Evolutionary conservation across 441 rosid genomes (phyloP), one percentile per base, ranked within the genome.

Genomic region (Viola pubescens): DNA sequence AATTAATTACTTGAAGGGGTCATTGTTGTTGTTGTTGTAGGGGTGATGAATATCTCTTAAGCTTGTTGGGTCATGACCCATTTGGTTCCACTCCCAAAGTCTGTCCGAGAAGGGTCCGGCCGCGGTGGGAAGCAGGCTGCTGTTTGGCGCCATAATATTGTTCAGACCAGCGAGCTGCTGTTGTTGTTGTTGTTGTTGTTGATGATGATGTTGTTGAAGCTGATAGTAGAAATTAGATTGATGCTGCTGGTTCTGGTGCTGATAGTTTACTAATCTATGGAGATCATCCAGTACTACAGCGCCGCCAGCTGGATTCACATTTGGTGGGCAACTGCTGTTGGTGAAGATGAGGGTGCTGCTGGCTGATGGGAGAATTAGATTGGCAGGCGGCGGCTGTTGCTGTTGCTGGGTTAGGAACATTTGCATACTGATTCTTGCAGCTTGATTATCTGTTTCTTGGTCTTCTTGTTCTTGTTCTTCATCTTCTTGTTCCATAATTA

Each of bases 21-120:
- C 78, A 63, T 76, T 61, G 75, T 34, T 75, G 45, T 85, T 94
- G 34, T 26, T 26, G 34, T 26, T 26, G 34, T 26, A 26, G 34
- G 34, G 34, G 3, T 26, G 34, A 26, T 26, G 34, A 26, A 26
- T 26, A 26, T 26, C 34, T 26, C 34, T 26, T 26, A 26, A 26
- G 34, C 34, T 76, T 73, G 60, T 76, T 13, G 77, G 79, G 14
- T 86, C 94, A 4, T 86, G 83, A 46, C 2, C 10, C 59, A 79
- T 61, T 14, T 87, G 89, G 65, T 79, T 91, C 98, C 98, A 91
- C 38, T 91, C 96, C 98, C 94, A 86, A 61, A 83, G 12, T 53
- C 82, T 61, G 67, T 85, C 91, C 0, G 83, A 58, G 61, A 79
- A 82, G 56, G 87, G 34, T 26, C 64, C 0, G 72, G 56, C 19